Percentiles rank a stretch among this genome's conserved stretches.
These are phyloP conservation scores for Saururus chinensis DNA, from an alignment of 164 flowering plant genomes.

Conservation along the genomic window DNA sequence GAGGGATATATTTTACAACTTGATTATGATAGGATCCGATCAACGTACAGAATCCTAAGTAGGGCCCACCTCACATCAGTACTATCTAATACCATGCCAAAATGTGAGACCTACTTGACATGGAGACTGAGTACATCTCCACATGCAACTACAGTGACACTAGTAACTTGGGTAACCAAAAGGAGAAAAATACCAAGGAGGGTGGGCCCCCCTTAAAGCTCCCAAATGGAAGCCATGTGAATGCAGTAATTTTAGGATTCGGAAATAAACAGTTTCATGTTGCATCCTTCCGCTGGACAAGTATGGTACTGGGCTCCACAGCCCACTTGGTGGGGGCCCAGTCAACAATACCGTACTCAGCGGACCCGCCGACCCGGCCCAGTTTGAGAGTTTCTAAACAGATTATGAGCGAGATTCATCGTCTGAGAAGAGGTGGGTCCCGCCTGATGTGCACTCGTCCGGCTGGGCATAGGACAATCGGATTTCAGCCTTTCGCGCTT, in stretches of 20 bases:
- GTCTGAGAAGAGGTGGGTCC: background rate
- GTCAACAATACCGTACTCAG: background rate
- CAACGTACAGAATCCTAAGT: no score
- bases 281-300: background rate
- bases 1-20: no score
- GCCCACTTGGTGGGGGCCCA: background rate
- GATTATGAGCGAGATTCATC: background rate
- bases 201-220: background rate
- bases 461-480: no score
- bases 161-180: background rate
- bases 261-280: background rate
- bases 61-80: no score
- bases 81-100: background rate
- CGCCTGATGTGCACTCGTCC: no score
- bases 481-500: no score
- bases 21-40: no score
- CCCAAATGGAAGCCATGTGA: background rate
- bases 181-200: background rate
- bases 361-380: background rate
- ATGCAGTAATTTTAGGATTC: no score
- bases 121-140: background rate
- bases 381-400: background rate
- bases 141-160: background rate
- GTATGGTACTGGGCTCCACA: background rate
- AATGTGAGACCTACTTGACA: background rate